Conservation (phyloP, 2,329 filamentous ascomycete genomes). For the Colletotrichum sublineola region DNA sequence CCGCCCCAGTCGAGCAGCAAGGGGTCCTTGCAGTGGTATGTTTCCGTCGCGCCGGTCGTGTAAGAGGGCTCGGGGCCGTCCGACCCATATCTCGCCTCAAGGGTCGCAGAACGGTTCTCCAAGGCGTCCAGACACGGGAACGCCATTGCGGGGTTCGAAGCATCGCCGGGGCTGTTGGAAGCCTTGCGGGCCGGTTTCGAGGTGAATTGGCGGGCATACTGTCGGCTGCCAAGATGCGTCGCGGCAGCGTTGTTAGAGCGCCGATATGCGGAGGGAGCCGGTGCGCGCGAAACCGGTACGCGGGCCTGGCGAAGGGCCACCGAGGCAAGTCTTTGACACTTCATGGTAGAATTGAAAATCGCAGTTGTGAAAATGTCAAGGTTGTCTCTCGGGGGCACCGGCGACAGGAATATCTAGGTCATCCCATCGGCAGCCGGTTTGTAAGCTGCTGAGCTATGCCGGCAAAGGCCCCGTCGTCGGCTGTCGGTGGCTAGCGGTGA, state of each 20-base stretch:
- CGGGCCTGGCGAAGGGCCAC: constrained; percentile 42
- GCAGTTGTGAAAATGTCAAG: neutral
- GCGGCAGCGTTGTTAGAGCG: constrained; percentile 5
- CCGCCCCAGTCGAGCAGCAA: constrained; percentile 95
- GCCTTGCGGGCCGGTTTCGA: constrained; percentile 40
- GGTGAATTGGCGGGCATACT: constrained; percentile 34
- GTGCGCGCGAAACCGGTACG: constrained; percentile 14
- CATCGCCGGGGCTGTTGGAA: constrained; percentile 50
- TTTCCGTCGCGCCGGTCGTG: constrained; percentile 86
- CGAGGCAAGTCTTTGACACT: constrained; percentile 39
- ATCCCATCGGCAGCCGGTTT: constrained; percentile 25
- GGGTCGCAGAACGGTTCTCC: constrained; percentile 81
- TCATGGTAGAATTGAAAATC: constrained; percentile 36
- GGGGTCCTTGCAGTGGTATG: constrained; percentile 79
- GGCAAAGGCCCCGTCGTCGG: constrained; percentile 21
- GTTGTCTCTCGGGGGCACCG: neutral
- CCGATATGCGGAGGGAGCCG: constrained; percentile 28
- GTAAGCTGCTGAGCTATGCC: constrained; percentile 36
- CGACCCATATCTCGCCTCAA: constrained; percentile 75
- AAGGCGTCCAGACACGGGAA: constrained; percentile 92
- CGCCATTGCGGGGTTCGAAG: constrained; percentile 86
- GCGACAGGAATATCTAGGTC: neutral
- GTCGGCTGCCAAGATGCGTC: constrained; percentile 21
- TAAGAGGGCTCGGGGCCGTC: constrained; percentile 94
- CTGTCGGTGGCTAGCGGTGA: constrained; percentile 29